A percentile compares a stretch with the other conserved stretches of the same genome.
Conservation (phyloP, 257 asterid species). For the Eustoma russellianum region DNA sequence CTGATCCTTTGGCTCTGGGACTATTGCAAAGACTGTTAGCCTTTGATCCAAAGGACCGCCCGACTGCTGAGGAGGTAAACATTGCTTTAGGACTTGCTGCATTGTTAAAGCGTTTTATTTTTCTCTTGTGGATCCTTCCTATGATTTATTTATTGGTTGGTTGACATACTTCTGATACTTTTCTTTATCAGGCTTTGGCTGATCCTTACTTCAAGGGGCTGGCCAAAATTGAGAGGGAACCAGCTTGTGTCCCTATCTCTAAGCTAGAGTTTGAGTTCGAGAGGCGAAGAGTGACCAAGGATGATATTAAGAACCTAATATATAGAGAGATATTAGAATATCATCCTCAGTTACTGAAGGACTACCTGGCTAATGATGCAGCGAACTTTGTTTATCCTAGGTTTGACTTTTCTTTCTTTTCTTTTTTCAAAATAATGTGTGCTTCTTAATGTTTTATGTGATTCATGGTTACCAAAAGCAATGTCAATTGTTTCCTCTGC, state of each 20-base stretch:
- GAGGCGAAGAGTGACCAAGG: slow-evolving; percentile 68
- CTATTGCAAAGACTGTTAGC: slow-evolving; percentile 67
- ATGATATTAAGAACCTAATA: slow-evolving; percentile 70
- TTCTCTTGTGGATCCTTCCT: not conserved
- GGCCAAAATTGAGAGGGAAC: slow-evolving; percentile 82
- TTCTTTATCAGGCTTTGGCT: slow-evolving; percentile 61
- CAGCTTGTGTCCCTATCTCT: slow-evolving; percentile 72
- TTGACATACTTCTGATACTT: slow-evolving; percentile 1
- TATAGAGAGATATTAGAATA: slow-evolving; percentile 77
- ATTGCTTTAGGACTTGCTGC: slow-evolving; percentile 5
- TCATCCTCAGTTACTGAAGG: slow-evolving; percentile 79
- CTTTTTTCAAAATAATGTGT: too few species aligned
- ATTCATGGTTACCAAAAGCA: not conserved
- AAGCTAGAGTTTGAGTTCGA: slow-evolving; percentile 92
- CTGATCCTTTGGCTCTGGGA: slow-evolving; percentile 65
- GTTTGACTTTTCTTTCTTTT: slow-evolving; percentile 13
- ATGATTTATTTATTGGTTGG: not conserved
- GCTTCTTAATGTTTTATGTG: too few species aligned
- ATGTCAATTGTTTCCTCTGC: slow-evolving; percentile 13
- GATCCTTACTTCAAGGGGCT: slow-evolving; percentile 92
- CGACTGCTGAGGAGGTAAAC: slow-evolving; percentile 79
- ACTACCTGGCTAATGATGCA: slow-evolving; percentile 64
- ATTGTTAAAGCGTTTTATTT: not conserved
- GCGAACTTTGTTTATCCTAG: slow-evolving; percentile 76
- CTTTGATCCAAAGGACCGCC: slow-evolving; percentile 89